Evolutionary conservation across 352 stramenopile species (phyloP).

Genomic region (Pythium oligandrum): DNA sequence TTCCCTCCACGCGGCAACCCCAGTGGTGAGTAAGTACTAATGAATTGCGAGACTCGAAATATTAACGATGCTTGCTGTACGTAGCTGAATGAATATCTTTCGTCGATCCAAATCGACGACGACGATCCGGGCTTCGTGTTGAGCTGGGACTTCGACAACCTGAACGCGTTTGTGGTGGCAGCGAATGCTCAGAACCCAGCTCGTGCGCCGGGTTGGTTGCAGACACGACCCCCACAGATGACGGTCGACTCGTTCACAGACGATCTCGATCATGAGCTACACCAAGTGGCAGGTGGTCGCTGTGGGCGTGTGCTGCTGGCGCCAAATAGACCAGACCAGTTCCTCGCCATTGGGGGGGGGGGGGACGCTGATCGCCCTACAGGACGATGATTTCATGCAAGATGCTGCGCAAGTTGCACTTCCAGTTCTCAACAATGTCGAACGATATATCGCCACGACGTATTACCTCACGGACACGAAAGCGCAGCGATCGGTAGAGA

Average conservation of each 20-base stretch:
- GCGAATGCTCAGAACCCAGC: conserved; percentile 14
- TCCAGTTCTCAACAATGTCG: conserved; percentile 23
- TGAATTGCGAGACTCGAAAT: conserved; percentile 5
- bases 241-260: conserved; percentile 12
- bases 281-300: conserved; percentile 9
- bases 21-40: conserved; percentile 9
- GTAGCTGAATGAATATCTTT: conserved; percentile 13
- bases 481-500: conserved; percentile 13
- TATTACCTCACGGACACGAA: conserved; percentile 19
- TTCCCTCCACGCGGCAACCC: conserved; percentile 8
- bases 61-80: conserved; percentile 9
- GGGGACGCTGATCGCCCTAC: conserved; percentile 7
- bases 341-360: conserved; percentile 1
- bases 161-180: conserved; percentile 12
- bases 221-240: conserved; percentile 8
- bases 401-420: conserved; percentile 18
- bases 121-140: conserved; percentile 13
- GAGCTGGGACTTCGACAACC: conserved; percentile 5
- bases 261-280: conserved; percentile 10
- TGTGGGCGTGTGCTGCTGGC: conserved; percentile 11
- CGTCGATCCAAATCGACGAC: too few relatives aligned
- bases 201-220: conserved; percentile 9
- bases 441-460: conserved; percentile 16
- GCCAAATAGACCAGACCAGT: conserved; percentile 21
- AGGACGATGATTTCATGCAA: conserved; percentile 22